Percentiles rank a stretch among this genome's conserved stretches.
Evolutionary conservation across 306 rosid genomes (phyloP).

Genomic region (Corylus americana): DNA sequence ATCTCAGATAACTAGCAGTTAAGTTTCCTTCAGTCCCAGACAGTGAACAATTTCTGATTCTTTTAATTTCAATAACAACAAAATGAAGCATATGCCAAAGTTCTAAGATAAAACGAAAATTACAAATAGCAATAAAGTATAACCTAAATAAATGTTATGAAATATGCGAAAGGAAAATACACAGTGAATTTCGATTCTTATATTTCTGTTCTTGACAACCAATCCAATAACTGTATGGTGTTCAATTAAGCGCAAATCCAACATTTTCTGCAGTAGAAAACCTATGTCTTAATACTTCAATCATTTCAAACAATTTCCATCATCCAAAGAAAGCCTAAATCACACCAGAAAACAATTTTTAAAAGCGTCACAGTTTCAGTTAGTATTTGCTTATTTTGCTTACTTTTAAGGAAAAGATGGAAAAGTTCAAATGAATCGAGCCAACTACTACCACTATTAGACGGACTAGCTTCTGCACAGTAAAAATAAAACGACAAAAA

Average conservation of each 20-base stretch:
- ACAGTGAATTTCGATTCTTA: not conserved
- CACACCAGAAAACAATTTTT: not conserved
- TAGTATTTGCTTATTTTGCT: not conserved
- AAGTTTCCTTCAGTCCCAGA: not conserved
- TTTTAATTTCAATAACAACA: not conserved
- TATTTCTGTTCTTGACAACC: not conserved
- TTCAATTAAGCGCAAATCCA: not conserved
- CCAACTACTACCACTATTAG: not conserved
- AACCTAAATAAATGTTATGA: not conserved
- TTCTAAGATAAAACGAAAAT: slow-evolving; percentile 3
- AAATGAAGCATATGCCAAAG: slow-evolving; percentile 7
- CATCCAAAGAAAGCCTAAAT: not conserved
- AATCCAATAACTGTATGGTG: not conserved
- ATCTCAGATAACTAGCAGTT: slow-evolving; percentile 8
- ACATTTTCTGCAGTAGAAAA: not conserved
- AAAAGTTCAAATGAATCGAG: not conserved
- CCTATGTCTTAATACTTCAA: not conserved
- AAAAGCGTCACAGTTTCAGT: not conserved
- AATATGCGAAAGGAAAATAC: not conserved
- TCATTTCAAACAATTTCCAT: not conserved
- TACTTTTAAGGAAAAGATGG: not conserved
- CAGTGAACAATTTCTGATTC: not conserved
- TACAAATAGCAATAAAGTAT: not conserved
- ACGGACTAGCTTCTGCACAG: not conserved
- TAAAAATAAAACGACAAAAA: not conserved